Percentiles rank a stretch among this genome's conserved stretches.
These are phyloP conservation scores for Diplotaxis tenuifolia DNA, from an alignment of 345 rosid species.

Conservation along the genomic window DNA sequence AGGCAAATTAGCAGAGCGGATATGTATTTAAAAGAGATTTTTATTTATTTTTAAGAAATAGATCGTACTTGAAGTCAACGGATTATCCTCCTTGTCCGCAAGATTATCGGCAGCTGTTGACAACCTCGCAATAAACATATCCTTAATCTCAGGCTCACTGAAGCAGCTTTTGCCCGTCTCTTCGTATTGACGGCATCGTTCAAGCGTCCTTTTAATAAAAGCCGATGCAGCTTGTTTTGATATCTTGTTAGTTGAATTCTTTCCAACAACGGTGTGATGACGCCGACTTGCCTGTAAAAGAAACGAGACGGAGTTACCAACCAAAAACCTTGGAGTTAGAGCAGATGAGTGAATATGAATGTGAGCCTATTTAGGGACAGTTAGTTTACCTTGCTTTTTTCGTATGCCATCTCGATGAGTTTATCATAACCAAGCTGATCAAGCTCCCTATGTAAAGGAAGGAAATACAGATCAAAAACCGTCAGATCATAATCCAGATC, in stretches of 20 bases:
- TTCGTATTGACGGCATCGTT: conserved; percentile 63
- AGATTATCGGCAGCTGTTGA: conserved; percentile 44
- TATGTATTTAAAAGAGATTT: neutral
- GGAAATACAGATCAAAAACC: neutral
- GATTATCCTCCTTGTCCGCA: conserved; percentile 46
- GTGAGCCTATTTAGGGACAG: conserved; percentile 1
- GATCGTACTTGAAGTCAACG: conserved; percentile 30
- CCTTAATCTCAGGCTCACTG: conserved; percentile 63
- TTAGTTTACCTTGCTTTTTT: conserved; percentile 66
- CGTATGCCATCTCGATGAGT: conserved; percentile 75
- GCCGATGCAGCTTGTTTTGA: conserved; percentile 79
- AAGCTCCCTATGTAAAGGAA: conserved; percentile 54
- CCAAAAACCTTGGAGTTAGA: neutral
- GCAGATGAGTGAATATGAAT: neutral
- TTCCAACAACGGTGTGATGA: conserved; percentile 56
- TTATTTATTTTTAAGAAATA: neutral
- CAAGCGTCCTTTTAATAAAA: conserved; percentile 68
- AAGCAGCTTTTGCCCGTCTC: conserved; percentile 84
- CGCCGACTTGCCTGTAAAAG: conserved; percentile 61
- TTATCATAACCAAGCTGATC: conserved; percentile 70
- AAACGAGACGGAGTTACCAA: conserved; percentile 11
- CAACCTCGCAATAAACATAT: conserved; percentile 55
- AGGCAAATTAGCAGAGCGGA: conserved; percentile 1
- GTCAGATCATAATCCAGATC: conserved; percentile 8
- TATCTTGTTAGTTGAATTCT: conserved; percentile 71